Base-by-base conservation (phyloP, 768 basidiomycete species). In the Calocybe cyanea region DNA sequence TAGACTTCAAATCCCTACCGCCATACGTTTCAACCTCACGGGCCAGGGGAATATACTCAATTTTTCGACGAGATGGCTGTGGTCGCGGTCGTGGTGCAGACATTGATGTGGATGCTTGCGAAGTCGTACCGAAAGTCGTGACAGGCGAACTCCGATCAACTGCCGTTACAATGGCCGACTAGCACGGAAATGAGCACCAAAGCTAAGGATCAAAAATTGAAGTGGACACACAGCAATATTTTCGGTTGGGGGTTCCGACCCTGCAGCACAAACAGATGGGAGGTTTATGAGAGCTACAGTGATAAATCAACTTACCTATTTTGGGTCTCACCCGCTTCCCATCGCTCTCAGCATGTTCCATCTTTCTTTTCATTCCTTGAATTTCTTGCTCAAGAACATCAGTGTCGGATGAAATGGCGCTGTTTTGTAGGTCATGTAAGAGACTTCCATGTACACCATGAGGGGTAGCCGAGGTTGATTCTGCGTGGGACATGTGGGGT, bases 1-100 rank as follows among this genome's bases (percentile, higher is more conserved):
- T 66, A 9, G 67, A 54, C 38, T 81, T 75, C 25, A 92, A 59
- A 64, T 95, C 87, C 53, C 92, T 81, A 23, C 93, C 93, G 19
- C 92, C 93, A 48, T 80, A 71, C 0, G 83, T 84, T 24, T 86
- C 80, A 36, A 87, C 62, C 51, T 87, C 85, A 13, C 88, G 85
- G 8, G 77, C 80, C 14, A 90, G 70, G 0, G 93, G 93, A 23
- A 87, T 72, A 62, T 94, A 96, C 67, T 92, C 88, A 53, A 96
- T 85, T 67, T 87, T 93, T 52, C 87, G 82, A 47, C 86, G 78
- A 25, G 80, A 73, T 43, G 78, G 67, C 61, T 76, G 78, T 43
- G 69, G 66, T 40, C 70, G 75, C 25, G 73, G 56, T 50, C 69
- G 68, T 11, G 71, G 54, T 35, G 45, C 53, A 34, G 59, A 55